These are phyloP conservation scores for Cylindrotheca fusiformis DNA, from an alignment of 108 stramenopile genomes.

Conservation along the genomic window DNA sequence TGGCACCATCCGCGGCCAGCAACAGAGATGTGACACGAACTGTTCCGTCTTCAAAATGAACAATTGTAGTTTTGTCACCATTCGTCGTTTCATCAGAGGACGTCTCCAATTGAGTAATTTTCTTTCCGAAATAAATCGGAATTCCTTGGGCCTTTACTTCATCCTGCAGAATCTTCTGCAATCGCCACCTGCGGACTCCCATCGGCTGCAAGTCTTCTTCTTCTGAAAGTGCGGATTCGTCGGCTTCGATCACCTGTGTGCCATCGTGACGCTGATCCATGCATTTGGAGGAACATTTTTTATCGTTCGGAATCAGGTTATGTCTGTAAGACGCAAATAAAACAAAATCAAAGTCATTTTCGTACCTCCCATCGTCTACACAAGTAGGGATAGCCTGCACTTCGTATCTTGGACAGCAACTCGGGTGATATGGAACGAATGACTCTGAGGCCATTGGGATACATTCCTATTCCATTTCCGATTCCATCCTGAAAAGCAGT, in stretches of 20 bases:
- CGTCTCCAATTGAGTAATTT: neutral
- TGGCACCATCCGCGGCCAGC: conserved; percentile 54
- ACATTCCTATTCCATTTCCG: conserved; percentile 64
- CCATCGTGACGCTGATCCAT: conserved; percentile 49
- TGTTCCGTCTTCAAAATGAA: conserved; percentile 25
- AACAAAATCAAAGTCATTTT: neutral
- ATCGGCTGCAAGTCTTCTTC: conserved; percentile 44
- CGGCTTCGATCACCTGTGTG: conserved; percentile 46
- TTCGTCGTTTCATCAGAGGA: conserved; percentile 8
- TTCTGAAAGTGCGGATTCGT: conserved; percentile 42
- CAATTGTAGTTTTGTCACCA: conserved; percentile 5
- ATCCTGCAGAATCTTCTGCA: conserved; percentile 51
- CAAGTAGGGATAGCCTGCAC: conserved; percentile 53
- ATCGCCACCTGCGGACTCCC: conserved; percentile 61
- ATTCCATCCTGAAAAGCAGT: conserved; percentile 26
- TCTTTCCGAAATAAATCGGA: conserved; percentile 48
- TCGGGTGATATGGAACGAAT: conserved; percentile 38
- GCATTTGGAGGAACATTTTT: neutral
- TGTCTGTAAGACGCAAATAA: no score
- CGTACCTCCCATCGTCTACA: conserved; percentile 49
- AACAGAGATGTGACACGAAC: conserved; percentile 25
- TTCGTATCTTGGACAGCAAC: conserved; percentile 27
- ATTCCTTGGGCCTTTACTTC: conserved; percentile 36
- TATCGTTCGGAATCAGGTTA: neutral
- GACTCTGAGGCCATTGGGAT: conserved; percentile 67